Conservation (phyloP, 2,329 filamentous ascomycete genomes). For the Chalaropsis thielavioides region DNA sequence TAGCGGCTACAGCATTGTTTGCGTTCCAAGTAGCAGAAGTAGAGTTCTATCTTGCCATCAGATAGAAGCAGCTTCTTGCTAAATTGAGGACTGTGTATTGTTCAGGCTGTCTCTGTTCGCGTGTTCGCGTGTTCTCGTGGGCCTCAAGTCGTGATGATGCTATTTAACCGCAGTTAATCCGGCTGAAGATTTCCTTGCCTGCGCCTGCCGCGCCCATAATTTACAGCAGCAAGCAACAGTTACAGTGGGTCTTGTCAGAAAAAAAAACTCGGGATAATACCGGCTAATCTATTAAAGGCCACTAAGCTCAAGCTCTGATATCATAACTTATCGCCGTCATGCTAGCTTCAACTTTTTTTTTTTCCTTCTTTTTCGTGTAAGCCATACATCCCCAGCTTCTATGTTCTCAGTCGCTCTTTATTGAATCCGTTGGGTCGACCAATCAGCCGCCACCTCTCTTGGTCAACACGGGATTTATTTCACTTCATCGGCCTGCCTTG, state of each 20-base stretch:
- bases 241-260: background rate
- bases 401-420: conserved; percentile 2
- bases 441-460: background rate
- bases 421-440: background rate
- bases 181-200: background rate
- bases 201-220: background rate
- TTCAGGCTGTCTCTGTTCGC: too few relatives aligned
- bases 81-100: too few relatives aligned
- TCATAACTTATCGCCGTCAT: conserved; percentile 2
- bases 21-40: too few relatives aligned
- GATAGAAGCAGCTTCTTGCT: too few relatives aligned
- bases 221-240: background rate
- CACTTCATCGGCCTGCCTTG: background rate
- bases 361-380: background rate
- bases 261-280: background rate
- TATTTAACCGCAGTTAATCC: background rate
- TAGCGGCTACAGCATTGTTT: too few relatives aligned
- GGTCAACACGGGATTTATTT: background rate
- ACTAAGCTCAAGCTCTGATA: conserved; percentile 8
- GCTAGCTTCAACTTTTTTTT: background rate
- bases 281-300: conserved; percentile 5
- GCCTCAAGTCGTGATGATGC: background rate
- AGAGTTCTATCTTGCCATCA: too few relatives aligned
- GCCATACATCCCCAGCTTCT: background rate
- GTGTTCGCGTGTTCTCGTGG: too few relatives aligned